Evolutionary conservation across 345 rosid species (phyloP), one percentile per base, ranked within the genome.

Genomic region (Rubroshorea leprosula): DNA sequence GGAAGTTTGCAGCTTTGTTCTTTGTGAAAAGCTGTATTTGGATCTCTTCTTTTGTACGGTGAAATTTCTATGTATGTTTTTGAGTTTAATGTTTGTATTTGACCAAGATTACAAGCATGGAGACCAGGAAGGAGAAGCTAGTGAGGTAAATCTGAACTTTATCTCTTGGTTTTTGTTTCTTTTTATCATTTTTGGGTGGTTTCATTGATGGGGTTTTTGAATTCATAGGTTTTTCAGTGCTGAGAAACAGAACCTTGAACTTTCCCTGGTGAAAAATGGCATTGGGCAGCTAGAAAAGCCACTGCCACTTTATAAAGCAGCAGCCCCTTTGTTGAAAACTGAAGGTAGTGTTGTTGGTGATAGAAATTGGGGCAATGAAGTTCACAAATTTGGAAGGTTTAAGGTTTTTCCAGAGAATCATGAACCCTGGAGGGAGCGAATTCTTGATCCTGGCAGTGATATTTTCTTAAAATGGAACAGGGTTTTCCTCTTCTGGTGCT

Each of bases 401-500:
- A 80, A 74, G 74, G 82, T 74, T n/a, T 79, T 78, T 25, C 86
- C 86, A 1, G 90, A 90, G 62, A 62, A 72, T 54, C 69, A 71
- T 47, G 73, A 75, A 54, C 69, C 76, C 52, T 49, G 72, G 82
- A 84, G 72, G 15, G 71, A 89, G 63, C 86, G 87, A 13, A 83
- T 92, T 19, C 55, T 60, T 4, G 64, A 60, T 60, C 64, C 64
- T 7, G 29, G 80, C 73, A 11, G 72, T 80, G 16, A 86, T 86
- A 6, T 76, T 67, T 75, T 83, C 83, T 58, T 74, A 86, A 50
- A 92, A 88, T 51, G 75, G 72, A 71, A 59, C 74, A 78, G 90
- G 70, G 46, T 81, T 53, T 92, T 92, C 69, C 90, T 81, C 61
- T 80, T 81, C 49, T 84, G 85, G 72, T 84, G 89, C 71, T 66